Conservation (phyloP, 495 filamentous ascomycete species). For the Aspergillus haitiensis region DNA sequence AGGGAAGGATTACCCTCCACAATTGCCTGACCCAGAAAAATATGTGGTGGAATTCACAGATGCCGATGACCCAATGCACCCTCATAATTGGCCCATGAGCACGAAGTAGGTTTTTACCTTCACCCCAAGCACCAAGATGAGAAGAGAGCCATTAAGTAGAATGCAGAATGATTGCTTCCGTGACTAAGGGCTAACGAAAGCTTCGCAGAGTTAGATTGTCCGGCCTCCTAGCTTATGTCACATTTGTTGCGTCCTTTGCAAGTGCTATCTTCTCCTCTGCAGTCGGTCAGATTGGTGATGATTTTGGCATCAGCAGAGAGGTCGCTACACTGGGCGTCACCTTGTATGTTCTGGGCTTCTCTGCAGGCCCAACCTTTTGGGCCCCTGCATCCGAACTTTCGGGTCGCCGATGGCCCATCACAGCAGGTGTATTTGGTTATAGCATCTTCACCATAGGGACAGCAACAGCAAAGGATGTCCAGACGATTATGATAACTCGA, state of each 20-base stretch:
- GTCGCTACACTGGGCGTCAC: slow-evolving; percentile 55
- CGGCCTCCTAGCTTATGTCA: slow-evolving; percentile 46
- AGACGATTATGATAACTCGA: slow-evolving; percentile 52
- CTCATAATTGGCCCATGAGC: slow-evolving; percentile 50
- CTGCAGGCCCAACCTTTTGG: slow-evolving; percentile 54
- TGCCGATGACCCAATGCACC: slow-evolving; percentile 51
- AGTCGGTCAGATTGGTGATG: slow-evolving; percentile 33
- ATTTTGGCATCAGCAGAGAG: slow-evolving; percentile 51
- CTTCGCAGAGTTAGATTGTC: slow-evolving; percentile 26
- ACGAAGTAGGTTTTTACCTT: slow-evolving; percentile 21
- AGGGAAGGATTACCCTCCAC: slow-evolving; percentile 46
- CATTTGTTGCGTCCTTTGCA: slow-evolving; percentile 53
- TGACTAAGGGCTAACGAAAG: not conserved
- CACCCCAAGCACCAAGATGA: too few relatives aligned
- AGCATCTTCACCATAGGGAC: slow-evolving; percentile 55
- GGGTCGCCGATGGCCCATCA: slow-evolving; percentile 58
- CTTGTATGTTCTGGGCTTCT: slow-evolving; percentile 56
- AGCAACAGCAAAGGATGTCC: slow-evolving; percentile 58
- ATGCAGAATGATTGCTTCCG: too few relatives aligned
- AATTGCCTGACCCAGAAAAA: slow-evolving; percentile 45
- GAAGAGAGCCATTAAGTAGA: too few relatives aligned
- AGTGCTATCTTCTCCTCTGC: slow-evolving; percentile 57
- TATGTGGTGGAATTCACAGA: slow-evolving; percentile 57
- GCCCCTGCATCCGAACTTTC: slow-evolving; percentile 75
- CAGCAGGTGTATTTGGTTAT: slow-evolving; percentile 52